Evolutionary conservation across 2,329 filamentous ascomycete species (phyloP).

Genomic region (Calonectria pteridis): DNA sequence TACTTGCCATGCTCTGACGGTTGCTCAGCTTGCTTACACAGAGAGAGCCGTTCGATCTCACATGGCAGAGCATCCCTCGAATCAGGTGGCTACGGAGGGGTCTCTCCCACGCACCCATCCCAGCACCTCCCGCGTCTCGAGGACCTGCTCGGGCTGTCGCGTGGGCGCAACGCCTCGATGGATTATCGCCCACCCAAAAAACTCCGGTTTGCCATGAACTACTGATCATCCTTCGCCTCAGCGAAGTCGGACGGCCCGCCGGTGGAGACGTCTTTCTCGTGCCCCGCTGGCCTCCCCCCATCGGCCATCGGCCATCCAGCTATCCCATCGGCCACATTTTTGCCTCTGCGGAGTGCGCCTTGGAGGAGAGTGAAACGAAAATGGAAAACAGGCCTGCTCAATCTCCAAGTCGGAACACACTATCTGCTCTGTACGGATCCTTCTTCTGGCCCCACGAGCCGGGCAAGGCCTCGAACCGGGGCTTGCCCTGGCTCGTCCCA

Average conservation of each 20-base stretch:
- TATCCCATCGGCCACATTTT: conserved; percentile 27
- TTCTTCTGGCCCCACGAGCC: conserved; percentile 37
- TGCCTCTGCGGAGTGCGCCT: conserved; percentile 22
- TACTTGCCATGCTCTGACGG: neutral
- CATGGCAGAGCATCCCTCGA: neutral
- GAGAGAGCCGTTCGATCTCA: neutral
- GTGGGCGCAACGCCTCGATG: conserved; percentile 5
- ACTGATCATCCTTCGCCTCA: conserved; percentile 19
- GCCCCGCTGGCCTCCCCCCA: conserved; percentile 21
- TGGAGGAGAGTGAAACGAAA: conserved; percentile 28
- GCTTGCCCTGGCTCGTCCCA: conserved; percentile 35
- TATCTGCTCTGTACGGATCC: conserved; percentile 30
- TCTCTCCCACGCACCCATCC: conserved; percentile 1
- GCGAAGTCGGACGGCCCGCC: conserved; percentile 30
- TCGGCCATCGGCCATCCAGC: conserved; percentile 3
- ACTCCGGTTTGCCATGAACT: conserved; percentile 1
- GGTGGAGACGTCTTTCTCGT: conserved; percentile 23
- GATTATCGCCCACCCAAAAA: neutral
- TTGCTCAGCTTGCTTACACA: neutral
- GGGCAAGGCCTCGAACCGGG: conserved; percentile 35
- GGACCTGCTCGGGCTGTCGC: conserved; percentile 18
- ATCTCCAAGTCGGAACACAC: neutral
- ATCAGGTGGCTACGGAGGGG: conserved; percentile 27
- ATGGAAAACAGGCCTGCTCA: conserved; percentile 27
- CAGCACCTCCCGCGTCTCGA: conserved; percentile 7